Conservation (phyloP, 1,139 yeast genomes). For the Candida tunisiensis region DNA sequence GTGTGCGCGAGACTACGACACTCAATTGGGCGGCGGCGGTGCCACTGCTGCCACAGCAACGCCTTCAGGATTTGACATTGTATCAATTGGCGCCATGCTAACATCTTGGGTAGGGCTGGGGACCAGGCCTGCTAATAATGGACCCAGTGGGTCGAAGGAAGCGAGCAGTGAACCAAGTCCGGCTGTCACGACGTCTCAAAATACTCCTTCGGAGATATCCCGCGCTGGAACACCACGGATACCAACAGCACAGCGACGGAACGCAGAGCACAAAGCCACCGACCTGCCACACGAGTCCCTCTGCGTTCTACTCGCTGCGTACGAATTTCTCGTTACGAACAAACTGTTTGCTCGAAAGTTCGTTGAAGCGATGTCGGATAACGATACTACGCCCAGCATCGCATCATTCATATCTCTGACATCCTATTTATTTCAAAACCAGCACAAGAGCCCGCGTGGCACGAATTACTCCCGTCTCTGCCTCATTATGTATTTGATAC, state of each 20-base stretch:
- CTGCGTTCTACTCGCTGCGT: constrained; percentile 16
- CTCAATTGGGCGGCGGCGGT: too few species aligned
- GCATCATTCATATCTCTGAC: constrained; percentile 9
- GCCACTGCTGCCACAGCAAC: too few species aligned
- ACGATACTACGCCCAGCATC: constrained; percentile 1
- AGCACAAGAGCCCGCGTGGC: constrained; percentile 12
- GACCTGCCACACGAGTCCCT: constrained; percentile 7
- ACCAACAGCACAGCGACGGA: background rate
- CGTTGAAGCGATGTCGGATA: constrained; percentile 11
- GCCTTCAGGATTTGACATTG: too few species aligned
- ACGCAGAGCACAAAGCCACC: background rate
- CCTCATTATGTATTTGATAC: constrained; percentile 14
- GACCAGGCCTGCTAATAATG: too few species aligned
- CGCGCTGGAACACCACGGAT: background rate
- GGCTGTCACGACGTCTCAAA: too few species aligned
- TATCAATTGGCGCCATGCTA: too few species aligned
- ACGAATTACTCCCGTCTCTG: constrained; percentile 16
- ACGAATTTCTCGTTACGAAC: constrained; percentile 21
- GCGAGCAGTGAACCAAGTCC: too few species aligned
- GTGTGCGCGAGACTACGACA: too few species aligned
- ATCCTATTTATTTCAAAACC: constrained; percentile 17
- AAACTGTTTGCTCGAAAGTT: constrained; percentile 17
- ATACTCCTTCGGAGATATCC: too few species aligned
- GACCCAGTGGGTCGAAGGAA: too few species aligned
- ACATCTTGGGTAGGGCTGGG: too few species aligned